Base-by-base conservation (phyloP, 1,139 yeast species). In the Sugiyamaella grinbergsii region DNA sequence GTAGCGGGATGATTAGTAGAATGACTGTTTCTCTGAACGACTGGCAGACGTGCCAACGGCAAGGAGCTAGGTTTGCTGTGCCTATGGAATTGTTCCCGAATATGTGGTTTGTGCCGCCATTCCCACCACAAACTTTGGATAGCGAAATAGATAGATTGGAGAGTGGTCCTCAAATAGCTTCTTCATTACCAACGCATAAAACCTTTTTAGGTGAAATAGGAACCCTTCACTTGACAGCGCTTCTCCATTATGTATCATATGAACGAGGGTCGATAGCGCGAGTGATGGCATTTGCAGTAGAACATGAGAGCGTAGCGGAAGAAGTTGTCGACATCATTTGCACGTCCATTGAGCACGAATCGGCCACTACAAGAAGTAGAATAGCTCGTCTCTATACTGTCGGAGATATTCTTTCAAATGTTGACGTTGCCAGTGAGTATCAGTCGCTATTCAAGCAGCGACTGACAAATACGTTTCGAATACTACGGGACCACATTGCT, bases 201-300 rank as follows among this genome's bases (percentile, higher is more conserved):
- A n/a, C 49, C 42, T 51, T 36, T 48, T 53, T 55, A 40, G 55
- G 55, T 28, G 44, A 31, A 19, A 26, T 42, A 22, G 43, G 33
- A 3, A 15, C 45, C 20, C 45, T 48, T 18, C 66, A 63, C 42
- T 49, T 63, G 37, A 50, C 52, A 28, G 52, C 59, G 11, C 58
- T 64, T 13, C 51, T 63, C 31, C 60, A 58, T 45, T 59, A 62
- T 43, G 54, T 58, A n/a, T 53, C 64, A 11, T 47, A 51, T 40
- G 58, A 64, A 13, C 53, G 69, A 15, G 66, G 68, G 8, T 55
- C 63, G 7, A 62, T 66, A 20, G 69, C 69, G 4, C 57, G 68
- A 8, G 56, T 62, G 22, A 62, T 60, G 57, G 65, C 64, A 8
- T 66, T 66, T 58, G 68, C 66, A 10, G 52, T 64, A 28, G 58